Conservation (phyloP, 2,329 filamentous ascomycete genomes). For the Metarhizium album region DNA sequence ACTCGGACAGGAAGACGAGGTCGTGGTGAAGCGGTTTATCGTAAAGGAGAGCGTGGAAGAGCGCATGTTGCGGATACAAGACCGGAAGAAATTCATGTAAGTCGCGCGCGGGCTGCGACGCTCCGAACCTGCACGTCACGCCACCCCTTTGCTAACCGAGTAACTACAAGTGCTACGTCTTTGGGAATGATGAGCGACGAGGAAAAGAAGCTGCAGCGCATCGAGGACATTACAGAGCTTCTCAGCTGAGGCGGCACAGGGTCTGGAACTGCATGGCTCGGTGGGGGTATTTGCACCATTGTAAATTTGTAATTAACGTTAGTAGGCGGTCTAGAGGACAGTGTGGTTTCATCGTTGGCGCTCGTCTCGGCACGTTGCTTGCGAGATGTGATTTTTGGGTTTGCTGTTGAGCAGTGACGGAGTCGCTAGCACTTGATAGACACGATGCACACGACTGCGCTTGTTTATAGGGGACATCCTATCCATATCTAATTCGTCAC, state of each 20-base stretch:
- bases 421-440: background rate
- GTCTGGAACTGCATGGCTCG: background rate
- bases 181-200: slow-evolving; percentile 92
- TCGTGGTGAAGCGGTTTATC: slow-evolving; percentile 80
- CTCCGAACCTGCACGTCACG: background rate
- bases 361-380: background rate
- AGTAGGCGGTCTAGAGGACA: background rate
- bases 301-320: too few species aligned
- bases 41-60: slow-evolving; percentile 88
- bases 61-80: slow-evolving; percentile 87
- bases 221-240: slow-evolving; percentile 90
- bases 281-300: background rate
- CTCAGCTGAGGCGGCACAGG: slow-evolving; percentile 42
- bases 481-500: background rate
- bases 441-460: background rate
- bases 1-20: slow-evolving; percentile 85
- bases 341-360: background rate
- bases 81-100: slow-evolving; percentile 91
- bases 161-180: slow-evolving; percentile 62
- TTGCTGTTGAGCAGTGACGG: background rate
- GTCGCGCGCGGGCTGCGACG: slow-evolving; percentile 24
- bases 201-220: slow-evolving; percentile 78
- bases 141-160: slow-evolving; percentile 8
- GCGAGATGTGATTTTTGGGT: background rate
- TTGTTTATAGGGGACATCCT: background rate